phyloP scores from a whole-genome alignment of 805 yeast species.

The Starmera caribaea region DNA sequence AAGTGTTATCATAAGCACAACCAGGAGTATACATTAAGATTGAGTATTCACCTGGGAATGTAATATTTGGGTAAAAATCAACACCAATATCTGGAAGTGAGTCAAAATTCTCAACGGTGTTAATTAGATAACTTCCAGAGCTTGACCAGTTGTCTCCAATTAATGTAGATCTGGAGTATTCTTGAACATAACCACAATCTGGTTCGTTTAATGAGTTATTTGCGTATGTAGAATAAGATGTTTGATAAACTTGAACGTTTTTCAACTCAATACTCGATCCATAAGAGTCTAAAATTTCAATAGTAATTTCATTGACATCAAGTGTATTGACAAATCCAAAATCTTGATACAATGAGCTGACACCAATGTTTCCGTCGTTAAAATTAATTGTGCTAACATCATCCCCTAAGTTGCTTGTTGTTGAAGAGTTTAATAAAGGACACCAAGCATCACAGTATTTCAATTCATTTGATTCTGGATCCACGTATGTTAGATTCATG shows the following conservation, averaged over 20 bases:
- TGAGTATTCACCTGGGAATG: constrained; percentile 66
- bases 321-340: constrained; percentile 70
- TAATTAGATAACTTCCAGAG: constrained; percentile 27
- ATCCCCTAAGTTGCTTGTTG: constrained; percentile 19
- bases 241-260: constrained; percentile 65
- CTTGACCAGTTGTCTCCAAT: constrained; percentile 20
- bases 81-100: constrained; percentile 27
- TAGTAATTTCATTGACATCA: constrained; percentile 47
- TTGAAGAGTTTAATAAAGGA: constrained; percentile 43
- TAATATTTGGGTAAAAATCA: constrained; percentile 56
- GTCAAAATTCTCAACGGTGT: constrained; percentile 21
- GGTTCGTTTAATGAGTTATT: constrained; percentile 64
- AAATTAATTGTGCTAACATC: constrained; percentile 9
- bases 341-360: constrained; percentile 53
- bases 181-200: constrained; percentile 32
- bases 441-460: constrained; percentile 82
- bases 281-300: constrained; percentile 57
- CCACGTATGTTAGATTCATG: constrained; percentile 82
- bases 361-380: constrained; percentile 25
- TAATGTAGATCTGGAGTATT: constrained; percentile 19
- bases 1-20: constrained; percentile 58
- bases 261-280: constrained; percentile 61
- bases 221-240: constrained; percentile 52
- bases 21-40: constrained; percentile 81
- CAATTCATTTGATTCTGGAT: constrained; percentile 53